phyloP scores from a whole-genome alignment of 2,329 filamentous ascomycete genomes.

The Aspergillus transmontanensis region DNA sequence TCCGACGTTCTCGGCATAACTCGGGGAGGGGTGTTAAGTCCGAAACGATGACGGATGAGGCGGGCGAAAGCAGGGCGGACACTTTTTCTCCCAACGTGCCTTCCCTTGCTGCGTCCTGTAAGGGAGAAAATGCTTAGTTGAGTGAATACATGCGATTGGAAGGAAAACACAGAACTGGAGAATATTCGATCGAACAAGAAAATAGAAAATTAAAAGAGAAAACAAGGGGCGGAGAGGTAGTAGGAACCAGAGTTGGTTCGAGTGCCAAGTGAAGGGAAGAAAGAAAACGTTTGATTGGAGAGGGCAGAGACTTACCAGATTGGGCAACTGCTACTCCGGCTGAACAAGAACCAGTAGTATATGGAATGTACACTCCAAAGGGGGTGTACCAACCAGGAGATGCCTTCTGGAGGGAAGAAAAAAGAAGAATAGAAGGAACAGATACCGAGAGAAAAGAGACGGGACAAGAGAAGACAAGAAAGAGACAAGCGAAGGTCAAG shows the following conservation, averaged over 20 bases:
- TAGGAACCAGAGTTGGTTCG: constrained; percentile 5
- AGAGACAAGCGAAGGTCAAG: constrained; percentile 14
- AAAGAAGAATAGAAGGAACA: background rate
- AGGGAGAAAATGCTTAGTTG: constrained; percentile 1
- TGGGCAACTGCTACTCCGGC: constrained; percentile 3
- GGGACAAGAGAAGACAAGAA: constrained; percentile 12
- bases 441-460: constrained; percentile 8
- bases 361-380: background rate
- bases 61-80: constrained; percentile 11
- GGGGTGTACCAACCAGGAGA: background rate
- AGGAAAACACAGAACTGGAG: too few relatives aligned
- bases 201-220: background rate
- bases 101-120: constrained; percentile 4
- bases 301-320: constrained; percentile 8
- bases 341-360: background rate
- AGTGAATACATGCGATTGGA: background rate
- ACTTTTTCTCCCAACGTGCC: constrained; percentile 3
- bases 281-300: constrained; percentile 8
- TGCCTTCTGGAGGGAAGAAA: background rate
- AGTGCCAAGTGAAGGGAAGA: constrained; percentile 12
- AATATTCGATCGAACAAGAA: background rate
- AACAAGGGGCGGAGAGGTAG: background rate
- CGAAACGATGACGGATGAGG: constrained; percentile 7
- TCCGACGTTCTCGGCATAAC: constrained; percentile 11
- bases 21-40: constrained; percentile 5